Conservation (phyloP, 805 yeast species). For the Zygoascus biomembranicola region DNA sequence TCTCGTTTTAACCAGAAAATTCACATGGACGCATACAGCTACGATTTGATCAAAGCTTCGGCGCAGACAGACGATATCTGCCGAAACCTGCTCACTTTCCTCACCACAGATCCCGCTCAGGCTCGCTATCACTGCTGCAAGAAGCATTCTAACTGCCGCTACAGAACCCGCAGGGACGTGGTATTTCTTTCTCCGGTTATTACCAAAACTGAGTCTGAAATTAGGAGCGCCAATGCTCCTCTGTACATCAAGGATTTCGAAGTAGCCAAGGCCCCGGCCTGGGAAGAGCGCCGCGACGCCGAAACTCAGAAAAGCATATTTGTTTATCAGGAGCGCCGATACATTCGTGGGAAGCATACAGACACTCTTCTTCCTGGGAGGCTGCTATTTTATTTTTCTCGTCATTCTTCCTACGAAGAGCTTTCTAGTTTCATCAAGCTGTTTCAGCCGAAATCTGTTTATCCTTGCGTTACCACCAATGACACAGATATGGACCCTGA, state of each 20-base stretch:
- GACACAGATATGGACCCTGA: constrained; percentile 2
- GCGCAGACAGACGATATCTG: constrained; percentile 8
- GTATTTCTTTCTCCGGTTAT: constrained; percentile 13
- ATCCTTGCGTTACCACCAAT: constrained; percentile 12
- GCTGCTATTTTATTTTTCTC: constrained; percentile 22
- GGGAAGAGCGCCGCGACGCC: not conserved
- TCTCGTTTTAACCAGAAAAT: constrained; percentile 21
- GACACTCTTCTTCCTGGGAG: constrained; percentile 18
- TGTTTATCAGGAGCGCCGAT: constrained; percentile 9
- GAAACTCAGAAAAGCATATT: not conserved
- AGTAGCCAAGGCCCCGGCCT: constrained; percentile 1
- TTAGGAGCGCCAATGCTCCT: constrained; percentile 1
- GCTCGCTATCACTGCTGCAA: constrained; percentile 21
- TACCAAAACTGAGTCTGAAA: not conserved
- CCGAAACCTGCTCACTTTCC: not conserved
- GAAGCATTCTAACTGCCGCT: constrained; percentile 12
- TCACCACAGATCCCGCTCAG: constrained; percentile 11
- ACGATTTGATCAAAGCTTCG: constrained; percentile 19
- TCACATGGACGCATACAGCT: constrained; percentile 27
- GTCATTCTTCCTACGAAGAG: constrained; percentile 27
- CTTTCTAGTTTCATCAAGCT: constrained; percentile 13
- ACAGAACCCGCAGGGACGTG: constrained; percentile 11
- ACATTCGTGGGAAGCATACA: constrained; percentile 10
- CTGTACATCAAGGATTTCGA: constrained; percentile 7
- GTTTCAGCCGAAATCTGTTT: constrained; percentile 17